Conservation (phyloP, 2,329 filamentous ascomycete species). For the Fusarium sambucinum region DNA sequence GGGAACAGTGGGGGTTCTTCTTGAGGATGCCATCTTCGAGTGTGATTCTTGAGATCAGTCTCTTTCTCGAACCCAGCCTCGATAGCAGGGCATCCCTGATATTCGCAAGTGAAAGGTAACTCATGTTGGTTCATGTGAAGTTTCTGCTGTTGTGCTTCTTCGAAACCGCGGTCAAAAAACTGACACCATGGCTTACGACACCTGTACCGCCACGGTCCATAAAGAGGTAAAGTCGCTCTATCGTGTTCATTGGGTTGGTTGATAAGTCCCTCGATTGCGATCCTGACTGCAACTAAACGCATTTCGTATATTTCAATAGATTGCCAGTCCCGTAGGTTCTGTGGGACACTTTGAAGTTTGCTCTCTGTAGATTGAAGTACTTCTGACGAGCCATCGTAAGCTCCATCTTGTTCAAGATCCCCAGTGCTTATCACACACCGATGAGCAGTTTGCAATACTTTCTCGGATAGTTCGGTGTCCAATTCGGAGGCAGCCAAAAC, state of each 20-base stretch:
- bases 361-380: not conserved
- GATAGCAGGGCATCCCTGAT: not conserved
- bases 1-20: not conserved
- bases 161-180: not conserved
- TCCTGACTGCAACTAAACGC: not conserved
- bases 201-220: not conserved
- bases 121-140: not conserved
- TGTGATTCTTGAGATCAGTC: not conserved
- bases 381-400: rapidly evolving
- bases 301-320: rapidly evolving
- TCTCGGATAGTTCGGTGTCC: not conserved
- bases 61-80: not conserved
- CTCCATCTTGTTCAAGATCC: rapidly evolving
- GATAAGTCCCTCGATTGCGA: not conserved
- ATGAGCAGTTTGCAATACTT: rapidly evolving
- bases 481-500: not conserved
- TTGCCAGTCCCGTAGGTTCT: not conserved
- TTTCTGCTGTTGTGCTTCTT: not conserved
- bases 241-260: not conserved
- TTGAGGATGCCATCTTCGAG: not conserved
- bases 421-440: rapidly evolving
- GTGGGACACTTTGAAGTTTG: not conserved
- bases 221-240: rapidly evolving
- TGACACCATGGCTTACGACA: not conserved
- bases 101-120: not conserved